Evolutionary conservation across 495 filamentous ascomycete genomes (phyloP).

Genomic region (Neurospora sp.): DNA sequence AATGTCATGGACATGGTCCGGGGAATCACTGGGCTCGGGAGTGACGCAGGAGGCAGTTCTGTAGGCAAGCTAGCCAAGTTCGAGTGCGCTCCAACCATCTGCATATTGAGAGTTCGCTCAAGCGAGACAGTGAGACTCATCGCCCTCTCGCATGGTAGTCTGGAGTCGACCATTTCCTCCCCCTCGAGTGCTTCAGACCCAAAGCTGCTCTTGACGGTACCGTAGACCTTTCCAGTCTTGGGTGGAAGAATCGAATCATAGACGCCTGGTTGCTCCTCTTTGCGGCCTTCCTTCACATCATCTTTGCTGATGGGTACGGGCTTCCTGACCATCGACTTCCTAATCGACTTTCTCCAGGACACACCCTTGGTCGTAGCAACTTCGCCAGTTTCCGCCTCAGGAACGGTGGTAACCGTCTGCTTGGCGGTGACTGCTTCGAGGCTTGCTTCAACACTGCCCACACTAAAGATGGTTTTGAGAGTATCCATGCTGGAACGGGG

Average conservation of each 20-base stretch:
- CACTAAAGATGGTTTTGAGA: constrained; percentile 32
- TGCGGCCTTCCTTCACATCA: background rate
- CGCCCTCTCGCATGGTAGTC: constrained; percentile 1
- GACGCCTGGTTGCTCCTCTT: background rate
- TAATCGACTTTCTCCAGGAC: constrained; percentile 19
- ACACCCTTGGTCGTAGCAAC: constrained; percentile 8
- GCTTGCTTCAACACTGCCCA: constrained; percentile 23
- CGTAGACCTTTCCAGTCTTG: constrained; percentile 8
- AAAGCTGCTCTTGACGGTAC: constrained; percentile 3
- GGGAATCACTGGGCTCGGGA: constrained; percentile 15
- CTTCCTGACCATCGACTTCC: constrained; percentile 27
- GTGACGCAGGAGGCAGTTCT: constrained; percentile 15
- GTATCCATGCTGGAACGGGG: constrained; percentile 28
- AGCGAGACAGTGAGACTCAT: constrained; percentile 13
- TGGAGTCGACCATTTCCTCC: background rate
- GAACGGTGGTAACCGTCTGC: constrained; percentile 2
- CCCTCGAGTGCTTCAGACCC: background rate
- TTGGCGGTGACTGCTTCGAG: constrained; percentile 17
- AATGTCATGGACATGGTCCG: constrained; percentile 12
- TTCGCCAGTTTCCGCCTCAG: constrained; percentile 2
- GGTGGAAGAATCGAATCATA: constrained; percentile 7
- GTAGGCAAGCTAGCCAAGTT: constrained; percentile 7
- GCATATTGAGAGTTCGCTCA: constrained; percentile 7
- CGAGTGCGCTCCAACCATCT: constrained; percentile 3
- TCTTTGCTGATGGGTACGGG: constrained; percentile 17